Evolutionary conservation across 768 basidiomycete species (phyloP).

Genomic region (Cystobasidium onofrii): DNA sequence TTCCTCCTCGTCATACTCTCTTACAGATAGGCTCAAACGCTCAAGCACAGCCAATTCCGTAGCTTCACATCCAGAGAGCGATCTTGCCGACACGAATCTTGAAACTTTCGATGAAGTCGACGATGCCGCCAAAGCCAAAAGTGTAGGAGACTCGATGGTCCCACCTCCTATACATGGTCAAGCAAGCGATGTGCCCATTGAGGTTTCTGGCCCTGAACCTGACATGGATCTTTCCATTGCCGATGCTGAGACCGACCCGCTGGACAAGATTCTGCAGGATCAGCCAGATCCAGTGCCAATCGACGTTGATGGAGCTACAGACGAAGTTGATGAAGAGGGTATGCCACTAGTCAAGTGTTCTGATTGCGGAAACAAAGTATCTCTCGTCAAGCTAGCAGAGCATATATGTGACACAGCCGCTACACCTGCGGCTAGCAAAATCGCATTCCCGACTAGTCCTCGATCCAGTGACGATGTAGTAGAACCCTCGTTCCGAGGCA

Average conservation of each 20-base stretch:
- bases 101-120: background rate
- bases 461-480: background rate
- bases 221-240: background rate
- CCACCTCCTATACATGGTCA: background rate
- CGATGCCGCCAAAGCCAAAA: conserved; percentile 2
- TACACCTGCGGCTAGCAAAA: background rate
- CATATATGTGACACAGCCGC: conserved; percentile 24
- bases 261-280: background rate
- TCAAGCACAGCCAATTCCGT: conserved; percentile 17
- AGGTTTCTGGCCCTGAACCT: background rate
- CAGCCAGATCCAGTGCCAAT: background rate
- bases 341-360: conserved; percentile 34
- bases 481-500: background rate
- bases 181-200: background rate
- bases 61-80: conserved; percentile 18
- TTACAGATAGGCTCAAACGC: background rate
- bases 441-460: background rate
- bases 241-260: background rate
- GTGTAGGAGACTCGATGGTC: conserved; percentile 7
- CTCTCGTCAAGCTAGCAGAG: conserved; percentile 18
- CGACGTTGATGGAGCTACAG: background rate
- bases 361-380: conserved; percentile 27
- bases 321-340: conserved; percentile 26
- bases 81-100: conserved; percentile 22
- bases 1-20: background rate